A percentile compares a stretch with the other conserved stretches of the same genome.
Evolutionary conservation across 1,139 yeast species (phyloP).

Genomic region (Candida labiduridarum): DNA sequence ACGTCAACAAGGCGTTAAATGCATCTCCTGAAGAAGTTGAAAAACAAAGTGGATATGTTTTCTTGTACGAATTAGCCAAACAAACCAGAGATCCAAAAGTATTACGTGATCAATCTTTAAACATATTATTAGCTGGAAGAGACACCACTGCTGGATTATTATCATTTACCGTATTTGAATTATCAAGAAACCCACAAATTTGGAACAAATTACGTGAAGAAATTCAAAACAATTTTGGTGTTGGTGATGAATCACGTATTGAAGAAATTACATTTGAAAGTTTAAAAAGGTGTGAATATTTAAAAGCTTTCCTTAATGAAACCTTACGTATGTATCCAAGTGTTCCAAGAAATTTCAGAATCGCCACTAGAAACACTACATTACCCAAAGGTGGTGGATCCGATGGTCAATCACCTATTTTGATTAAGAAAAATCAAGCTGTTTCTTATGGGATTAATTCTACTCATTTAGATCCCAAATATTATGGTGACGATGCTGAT

Average conservation of each 20-base stretch:
- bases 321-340: constrained; percentile 52
- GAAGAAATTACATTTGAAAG: constrained; percentile 35
- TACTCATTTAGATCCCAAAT: constrained; percentile 39
- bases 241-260: constrained; percentile 1
- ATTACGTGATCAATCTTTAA: constrained; percentile 47
- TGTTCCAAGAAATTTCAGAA: constrained; percentile 51
- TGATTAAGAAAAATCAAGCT: constrained; percentile 41
- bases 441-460: constrained; percentile 36
- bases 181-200: constrained; percentile 42
- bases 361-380: constrained; percentile 45
- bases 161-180: constrained; percentile 44
- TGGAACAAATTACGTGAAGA: constrained; percentile 37
- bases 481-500: constrained; percentile 52
- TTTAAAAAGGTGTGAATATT: constrained; percentile 47
- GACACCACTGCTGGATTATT: constrained; percentile 51
- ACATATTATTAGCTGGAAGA: constrained; percentile 49
- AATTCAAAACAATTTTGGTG: constrained; percentile 32
- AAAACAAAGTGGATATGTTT: constrained; percentile 34
- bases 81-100: constrained; percentile 45
- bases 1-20: constrained; percentile 33
- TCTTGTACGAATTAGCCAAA: constrained; percentile 48
- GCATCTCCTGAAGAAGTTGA: constrained; percentile 29
- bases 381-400: constrained; percentile 58
- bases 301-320: constrained; percentile 51
- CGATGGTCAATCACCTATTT: constrained; percentile 43